These are phyloP conservation scores for Borovskyia barvae DNA, from an alignment of 208 protist species.

Conservation along the genomic window DNA sequence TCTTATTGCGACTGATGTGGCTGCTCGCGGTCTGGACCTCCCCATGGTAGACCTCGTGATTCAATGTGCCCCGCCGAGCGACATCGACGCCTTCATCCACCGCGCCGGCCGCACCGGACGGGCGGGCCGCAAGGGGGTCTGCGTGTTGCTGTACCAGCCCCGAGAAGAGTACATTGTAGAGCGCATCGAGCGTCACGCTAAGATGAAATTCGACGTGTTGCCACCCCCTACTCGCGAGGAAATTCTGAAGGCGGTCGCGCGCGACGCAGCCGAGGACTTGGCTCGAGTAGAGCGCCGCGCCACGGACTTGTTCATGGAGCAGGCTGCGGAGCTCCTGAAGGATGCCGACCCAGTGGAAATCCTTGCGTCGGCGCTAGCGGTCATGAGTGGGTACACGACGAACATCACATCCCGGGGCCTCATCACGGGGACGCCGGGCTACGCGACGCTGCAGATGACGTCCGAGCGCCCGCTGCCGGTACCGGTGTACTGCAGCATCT, in stretches of 20 bases:
- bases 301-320: slow-evolving; percentile 86
- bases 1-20: slow-evolving; percentile 94
- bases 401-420: slow-evolving; percentile 81
- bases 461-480: slow-evolving; percentile 70
- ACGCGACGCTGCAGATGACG: slow-evolving; percentile 71
- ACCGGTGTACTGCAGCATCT: slow-evolving; percentile 85
- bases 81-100: slow-evolving; percentile 97
- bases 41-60: slow-evolving; percentile 91
- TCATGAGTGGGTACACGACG: slow-evolving; percentile 92
- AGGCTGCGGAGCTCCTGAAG: slow-evolving; percentile 84
- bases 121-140: slow-evolving; percentile 89
- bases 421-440: slow-evolving; percentile 76
- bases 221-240: slow-evolving; percentile 84
- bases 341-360: slow-evolving; percentile 86
- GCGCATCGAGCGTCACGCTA: slow-evolving; percentile 88
- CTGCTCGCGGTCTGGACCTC: slow-evolving; percentile 85
- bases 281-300: slow-evolving; percentile 83
- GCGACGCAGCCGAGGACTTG: slow-evolving; percentile 83
- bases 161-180: slow-evolving; percentile 88
- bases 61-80: slow-evolving; percentile 76
- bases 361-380: slow-evolving; percentile 85
- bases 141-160: slow-evolving; percentile 84
- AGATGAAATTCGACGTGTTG: slow-evolving; percentile 90
- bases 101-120: slow-evolving; percentile 95
- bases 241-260: slow-evolving; percentile 82